Base-by-base conservation (phyloP, 1,284 basidiomycete species). In the Ceratobasidium sp. region DNA sequence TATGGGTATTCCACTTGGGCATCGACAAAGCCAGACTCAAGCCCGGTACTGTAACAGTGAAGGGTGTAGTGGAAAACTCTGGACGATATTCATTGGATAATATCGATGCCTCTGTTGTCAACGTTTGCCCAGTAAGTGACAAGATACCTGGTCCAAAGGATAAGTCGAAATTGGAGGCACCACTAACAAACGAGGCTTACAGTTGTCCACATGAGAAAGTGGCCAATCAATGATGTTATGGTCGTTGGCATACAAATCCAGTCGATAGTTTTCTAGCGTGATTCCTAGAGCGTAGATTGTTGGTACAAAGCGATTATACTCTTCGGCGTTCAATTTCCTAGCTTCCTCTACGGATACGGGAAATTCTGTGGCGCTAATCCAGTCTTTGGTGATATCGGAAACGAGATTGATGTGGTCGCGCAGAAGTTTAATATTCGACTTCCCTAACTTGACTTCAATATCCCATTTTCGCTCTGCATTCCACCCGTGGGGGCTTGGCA, bases 181-280 rank as follows among this genome's bases (percentile, higher is more conserved):
- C n/a, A 12, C 5, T 68, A 62, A 40, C 17, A 70, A 29, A 57
- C 73, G 38, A n/a, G 22, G 73, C 79, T 72, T 75, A 92, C 94
- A 88, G 77, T 97, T 97, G 72, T 92, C 89, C 20, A 93, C 89
- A 65, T 80, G 82, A 56, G 88, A 82, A 31, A 89, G 79, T 0
- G 94, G 93, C 72, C 90, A 91, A 80, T 96, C 93, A 69, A 98
- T 92, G 76, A 98, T 93, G 77, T 98, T 97, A 75, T 94, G 93
- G 77, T 98, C 95, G 76, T 97, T 98, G 70, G 91, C 87, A 76
- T 92, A 94, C n/a, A 92, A 78, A 74, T 91, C 89, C 58, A 96
- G 77, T 70, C 87, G 84, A 77, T 89, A 96, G 74, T 92, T 87
- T 76, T 87, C 82, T 69, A 96, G 77, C 60, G 87, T 83, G 35